A percentile compares a stretch with the other conserved stretches of the same genome.
These are phyloP conservation scores for Phytophthora megakarya DNA, from an alignment of 352 stramenopile genomes.

Conservation along the genomic window DNA sequence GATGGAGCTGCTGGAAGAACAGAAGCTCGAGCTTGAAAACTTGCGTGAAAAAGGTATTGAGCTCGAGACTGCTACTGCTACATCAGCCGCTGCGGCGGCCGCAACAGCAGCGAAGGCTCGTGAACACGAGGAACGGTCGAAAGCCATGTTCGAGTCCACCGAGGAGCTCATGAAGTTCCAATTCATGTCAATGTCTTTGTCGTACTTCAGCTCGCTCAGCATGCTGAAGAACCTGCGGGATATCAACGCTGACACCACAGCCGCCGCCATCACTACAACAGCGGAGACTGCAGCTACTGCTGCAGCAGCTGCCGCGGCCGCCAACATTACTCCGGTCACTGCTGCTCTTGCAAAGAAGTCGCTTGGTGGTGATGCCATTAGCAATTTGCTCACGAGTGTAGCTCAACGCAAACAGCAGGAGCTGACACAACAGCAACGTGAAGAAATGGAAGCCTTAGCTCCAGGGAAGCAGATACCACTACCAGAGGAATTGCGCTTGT, in stretches of 20 bases:
- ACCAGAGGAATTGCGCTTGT: conserved; percentile 73
- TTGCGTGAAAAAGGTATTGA: conserved; percentile 92
- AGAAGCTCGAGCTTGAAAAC: conserved; percentile 93
- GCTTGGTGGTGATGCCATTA: conserved; percentile 61
- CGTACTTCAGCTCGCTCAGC: conserved; percentile 95
- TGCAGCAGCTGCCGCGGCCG: conserved; percentile 82
- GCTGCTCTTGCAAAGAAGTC: conserved; percentile 55
- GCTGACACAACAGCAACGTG: conserved; percentile 52
- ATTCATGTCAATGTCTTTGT: conserved; percentile 96
- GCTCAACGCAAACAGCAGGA: conserved; percentile 81
- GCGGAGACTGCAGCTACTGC: conserved; percentile 89
- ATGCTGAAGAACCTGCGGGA: conserved; percentile 95
- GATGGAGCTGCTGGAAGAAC: conserved; percentile 93
- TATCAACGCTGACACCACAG: conserved; percentile 94
- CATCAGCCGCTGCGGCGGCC: conserved; percentile 88
- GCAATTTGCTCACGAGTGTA: conserved; percentile 63
- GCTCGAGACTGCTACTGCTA: conserved; percentile 91
- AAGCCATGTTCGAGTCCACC: conserved; percentile 93
- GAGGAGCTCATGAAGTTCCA: conserved; percentile 97
- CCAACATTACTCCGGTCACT: conserved; percentile 76
- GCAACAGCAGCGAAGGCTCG: conserved; percentile 91
- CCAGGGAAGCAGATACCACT: conserved; percentile 60
- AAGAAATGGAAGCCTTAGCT: conserved; percentile 66
- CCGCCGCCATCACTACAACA: conserved; percentile 83
- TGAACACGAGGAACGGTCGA: conserved; percentile 89